phyloP scores from a whole-genome alignment of 305 asterid species.

The Nicotiana rustica region DNA sequence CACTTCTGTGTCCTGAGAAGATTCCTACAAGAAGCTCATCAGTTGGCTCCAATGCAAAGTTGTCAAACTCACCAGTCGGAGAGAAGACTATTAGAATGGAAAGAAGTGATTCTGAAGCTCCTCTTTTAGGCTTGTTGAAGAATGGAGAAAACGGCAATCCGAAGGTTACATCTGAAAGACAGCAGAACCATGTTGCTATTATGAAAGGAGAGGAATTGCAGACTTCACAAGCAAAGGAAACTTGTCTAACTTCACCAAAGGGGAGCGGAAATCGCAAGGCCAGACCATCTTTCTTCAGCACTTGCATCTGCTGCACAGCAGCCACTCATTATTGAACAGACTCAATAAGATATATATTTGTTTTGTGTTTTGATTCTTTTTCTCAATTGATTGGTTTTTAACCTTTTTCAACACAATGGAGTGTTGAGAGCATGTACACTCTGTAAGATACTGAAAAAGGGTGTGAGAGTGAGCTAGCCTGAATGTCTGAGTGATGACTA shows the following conservation, averaged over 20 bases:
- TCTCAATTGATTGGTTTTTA: conserved; percentile 22
- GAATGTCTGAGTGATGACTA: conserved; percentile 31
- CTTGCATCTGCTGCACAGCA: conserved; percentile 80
- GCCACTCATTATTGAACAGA: conserved; percentile 43
- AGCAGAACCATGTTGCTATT: conserved; percentile 34
- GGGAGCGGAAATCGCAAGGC: conserved; percentile 52
- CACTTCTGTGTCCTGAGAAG: conserved; percentile 60
- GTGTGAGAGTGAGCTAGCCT: conserved; percentile 22
- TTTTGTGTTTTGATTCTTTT: not conserved
- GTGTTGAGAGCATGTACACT: not conserved
- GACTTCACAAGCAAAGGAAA: conserved; percentile 29
- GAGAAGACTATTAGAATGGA: conserved; percentile 78
- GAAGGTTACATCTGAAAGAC: conserved; percentile 30
- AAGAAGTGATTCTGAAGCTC: conserved; percentile 62
- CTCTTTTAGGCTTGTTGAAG: conserved; percentile 40
- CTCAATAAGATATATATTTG: not conserved
- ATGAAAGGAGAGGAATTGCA: conserved; percentile 37
- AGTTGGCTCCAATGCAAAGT: conserved; percentile 44
- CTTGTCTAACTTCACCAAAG: conserved; percentile 38
- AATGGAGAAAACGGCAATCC: conserved; percentile 39
- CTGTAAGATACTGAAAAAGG: not conserved
- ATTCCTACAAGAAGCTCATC: conserved; percentile 62
- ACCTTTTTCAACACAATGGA: conserved; percentile 14
- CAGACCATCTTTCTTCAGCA: conserved; percentile 65
- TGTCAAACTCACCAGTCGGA: conserved; percentile 47